A percentile compares a stretch with the other conserved stretches of the same genome.
These are phyloP conservation scores for Croton setiger DNA, from an alignment of 441 rosid species.

Conservation along the genomic window DNA sequence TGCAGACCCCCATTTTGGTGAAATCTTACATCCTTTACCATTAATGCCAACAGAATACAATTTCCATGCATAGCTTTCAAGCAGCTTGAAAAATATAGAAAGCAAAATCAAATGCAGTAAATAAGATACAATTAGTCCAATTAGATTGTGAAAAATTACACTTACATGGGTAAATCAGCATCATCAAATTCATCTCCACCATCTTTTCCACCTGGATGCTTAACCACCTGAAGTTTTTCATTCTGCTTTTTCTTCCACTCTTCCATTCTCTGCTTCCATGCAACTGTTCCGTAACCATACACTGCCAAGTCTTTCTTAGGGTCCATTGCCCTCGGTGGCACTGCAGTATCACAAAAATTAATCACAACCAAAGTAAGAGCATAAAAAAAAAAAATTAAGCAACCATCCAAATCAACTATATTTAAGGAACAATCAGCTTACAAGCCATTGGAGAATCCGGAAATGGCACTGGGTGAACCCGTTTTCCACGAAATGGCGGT, in stretches of 20 bases:
- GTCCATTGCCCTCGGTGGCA: conserved; percentile 84
- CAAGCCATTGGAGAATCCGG: conserved; percentile 50
- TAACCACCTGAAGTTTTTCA: conserved; percentile 77
- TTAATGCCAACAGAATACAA: neutral
- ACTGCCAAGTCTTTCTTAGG: conserved; percentile 86
- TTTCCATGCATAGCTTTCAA: neutral
- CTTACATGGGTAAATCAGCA: conserved; percentile 79
- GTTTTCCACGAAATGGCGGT: conserved; percentile 47
- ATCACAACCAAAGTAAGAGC: conserved; percentile 13
- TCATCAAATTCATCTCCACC: conserved; percentile 65
- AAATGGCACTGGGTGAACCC: conserved; percentile 52
- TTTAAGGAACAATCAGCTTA: conserved; percentile 28
- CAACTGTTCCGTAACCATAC: conserved; percentile 93
- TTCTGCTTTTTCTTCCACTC: conserved; percentile 87
- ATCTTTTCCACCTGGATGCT: conserved; percentile 50
- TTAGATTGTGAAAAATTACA: conserved; percentile 7
- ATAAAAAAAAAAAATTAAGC: neutral
- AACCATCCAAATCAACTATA: conserved; percentile 7
- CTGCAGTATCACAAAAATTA: conserved; percentile 34
- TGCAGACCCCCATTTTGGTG: neutral
- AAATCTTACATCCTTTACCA: neutral
- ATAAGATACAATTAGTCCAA: neutral
- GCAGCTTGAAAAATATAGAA: neutral
- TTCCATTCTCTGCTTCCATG: conserved; percentile 96
- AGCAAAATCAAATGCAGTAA: neutral